These are phyloP conservation scores for Phyllostachys edulis DNA, from an alignment of 176 grass and related monocot genomes.

Conservation along the genomic window DNA sequence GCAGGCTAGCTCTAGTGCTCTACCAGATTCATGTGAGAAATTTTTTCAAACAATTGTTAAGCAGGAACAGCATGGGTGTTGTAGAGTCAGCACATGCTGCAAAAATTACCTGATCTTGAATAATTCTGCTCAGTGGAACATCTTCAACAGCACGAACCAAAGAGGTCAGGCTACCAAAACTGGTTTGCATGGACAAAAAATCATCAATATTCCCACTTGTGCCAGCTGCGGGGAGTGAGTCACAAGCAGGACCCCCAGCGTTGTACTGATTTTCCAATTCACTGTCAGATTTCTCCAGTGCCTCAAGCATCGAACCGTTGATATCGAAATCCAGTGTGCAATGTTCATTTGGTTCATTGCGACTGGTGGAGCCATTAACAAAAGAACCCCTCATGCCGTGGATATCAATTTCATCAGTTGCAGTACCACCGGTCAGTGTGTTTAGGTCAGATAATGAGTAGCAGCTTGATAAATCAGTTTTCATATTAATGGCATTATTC, in stretches of 20 bases:
- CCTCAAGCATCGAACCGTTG: slow-evolving; percentile 74
- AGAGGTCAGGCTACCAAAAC: slow-evolving; percentile 65
- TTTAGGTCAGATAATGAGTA: slow-evolving; percentile 55
- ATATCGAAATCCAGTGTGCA: slow-evolving; percentile 75
- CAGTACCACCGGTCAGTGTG: slow-evolving; percentile 46
- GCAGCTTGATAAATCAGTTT: slow-evolving; percentile 59
- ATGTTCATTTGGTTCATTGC: slow-evolving; percentile 47
- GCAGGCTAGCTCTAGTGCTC: background rate
- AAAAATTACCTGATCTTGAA: slow-evolving; percentile 75
- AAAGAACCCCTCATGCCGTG: slow-evolving; percentile 47
- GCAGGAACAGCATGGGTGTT: background rate
- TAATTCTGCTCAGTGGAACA: slow-evolving; percentile 72
- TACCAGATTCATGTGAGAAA: background rate
- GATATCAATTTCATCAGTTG: slow-evolving; percentile 57
- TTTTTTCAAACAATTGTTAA: slow-evolving; percentile 12
- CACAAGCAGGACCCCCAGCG: slow-evolving; percentile 40
- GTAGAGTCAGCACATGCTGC: slow-evolving; percentile 11
- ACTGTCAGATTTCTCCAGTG: slow-evolving; percentile 60
- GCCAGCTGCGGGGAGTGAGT: slow-evolving; percentile 47
- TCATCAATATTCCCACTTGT: slow-evolving; percentile 58
- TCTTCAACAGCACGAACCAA: slow-evolving; percentile 76
- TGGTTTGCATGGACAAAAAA: slow-evolving; percentile 75
- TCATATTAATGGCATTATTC: slow-evolving; percentile 56
- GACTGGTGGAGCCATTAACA: slow-evolving; percentile 52
- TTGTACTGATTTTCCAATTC: slow-evolving; percentile 72